A percentile compares a stretch with the other conserved stretches of the same genome.
Evolutionary conservation across 441 rosid genomes (phyloP).

Genomic region (California macrophylla): DNA sequence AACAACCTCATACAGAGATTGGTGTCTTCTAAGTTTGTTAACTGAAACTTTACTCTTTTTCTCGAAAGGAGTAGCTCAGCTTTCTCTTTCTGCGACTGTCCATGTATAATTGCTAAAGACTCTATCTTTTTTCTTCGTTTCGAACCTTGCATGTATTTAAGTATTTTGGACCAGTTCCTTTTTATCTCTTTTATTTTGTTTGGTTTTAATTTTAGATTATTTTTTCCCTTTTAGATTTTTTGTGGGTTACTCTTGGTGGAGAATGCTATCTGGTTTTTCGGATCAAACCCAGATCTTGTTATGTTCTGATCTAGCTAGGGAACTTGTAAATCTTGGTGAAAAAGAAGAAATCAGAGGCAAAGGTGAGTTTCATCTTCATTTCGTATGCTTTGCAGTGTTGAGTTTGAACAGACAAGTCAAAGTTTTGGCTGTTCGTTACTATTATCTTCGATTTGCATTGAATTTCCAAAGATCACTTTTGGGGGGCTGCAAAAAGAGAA

Average conservation of each 20-base stretch:
- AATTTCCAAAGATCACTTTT: constrained; percentile 13
- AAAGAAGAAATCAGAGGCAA: constrained; percentile 15
- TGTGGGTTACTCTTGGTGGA: constrained; percentile 19
- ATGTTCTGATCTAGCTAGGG: constrained; percentile 24
- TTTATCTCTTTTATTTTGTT: background rate
- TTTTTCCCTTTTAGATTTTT: background rate
- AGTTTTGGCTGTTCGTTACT: constrained; percentile 12
- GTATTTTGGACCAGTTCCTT: background rate
- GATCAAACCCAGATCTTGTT: constrained; percentile 44
- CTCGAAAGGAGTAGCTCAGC: constrained; percentile 20
- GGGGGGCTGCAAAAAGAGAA: background rate
- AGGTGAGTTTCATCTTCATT: constrained; percentile 8
- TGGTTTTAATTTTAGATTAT: background rate
- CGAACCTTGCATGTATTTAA: background rate
- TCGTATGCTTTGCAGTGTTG: background rate
- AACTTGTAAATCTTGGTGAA: constrained; percentile 17
- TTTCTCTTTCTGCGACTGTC: constrained; percentile 19
- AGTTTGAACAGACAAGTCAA: constrained; percentile 14
- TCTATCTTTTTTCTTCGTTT: background rate
- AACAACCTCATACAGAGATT: constrained; percentile 20
- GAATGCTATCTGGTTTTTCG: constrained; percentile 21
- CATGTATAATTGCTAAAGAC: background rate
- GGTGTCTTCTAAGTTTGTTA: constrained; percentile 8
- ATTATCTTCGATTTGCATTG: constrained; percentile 12
- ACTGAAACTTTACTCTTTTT: constrained; percentile 6